A percentile compares a stretch with the other conserved stretches of the same genome.
These are phyloP conservation scores for Alternaria ventricosa DNA, from an alignment of 2,329 filamentous ascomycete species.

Conservation along the genomic window DNA sequence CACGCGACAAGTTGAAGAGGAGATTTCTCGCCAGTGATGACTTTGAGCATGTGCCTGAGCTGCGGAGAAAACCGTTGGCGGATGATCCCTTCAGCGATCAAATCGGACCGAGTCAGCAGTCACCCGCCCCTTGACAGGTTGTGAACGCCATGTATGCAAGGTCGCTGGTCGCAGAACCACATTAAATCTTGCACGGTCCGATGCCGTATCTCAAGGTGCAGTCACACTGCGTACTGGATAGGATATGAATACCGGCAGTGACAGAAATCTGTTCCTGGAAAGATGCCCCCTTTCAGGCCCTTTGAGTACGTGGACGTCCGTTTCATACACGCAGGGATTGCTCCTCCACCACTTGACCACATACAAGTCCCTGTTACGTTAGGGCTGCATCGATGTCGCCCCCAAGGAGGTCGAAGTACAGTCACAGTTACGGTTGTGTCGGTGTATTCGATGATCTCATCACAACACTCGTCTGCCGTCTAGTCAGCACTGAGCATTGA, in stretches of 20 bases:
- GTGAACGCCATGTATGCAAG: not conserved
- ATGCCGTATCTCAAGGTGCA: not conserved
- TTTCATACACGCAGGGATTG: not conserved
- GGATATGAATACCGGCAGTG: not conserved
- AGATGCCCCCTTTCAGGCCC: not conserved
- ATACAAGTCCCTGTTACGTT: not conserved
- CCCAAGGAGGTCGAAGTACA: not conserved
- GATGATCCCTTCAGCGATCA: not conserved
- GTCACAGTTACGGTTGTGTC: not conserved
- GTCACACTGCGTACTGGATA: not conserved
- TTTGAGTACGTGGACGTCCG: not conserved
- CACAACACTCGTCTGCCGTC: not conserved
- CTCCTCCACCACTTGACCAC: not conserved
- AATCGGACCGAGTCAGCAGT: not conserved
- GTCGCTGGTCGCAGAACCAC: not conserved
- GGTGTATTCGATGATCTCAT: not conserved
- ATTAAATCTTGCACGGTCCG: not conserved
- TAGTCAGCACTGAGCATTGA: not conserved
- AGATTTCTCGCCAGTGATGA: not conserved
- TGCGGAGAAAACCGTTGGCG: not conserved
- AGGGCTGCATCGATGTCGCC: not conserved
- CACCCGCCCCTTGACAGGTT: not conserved
- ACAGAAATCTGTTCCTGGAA: not conserved
- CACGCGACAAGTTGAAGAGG: accelerated
- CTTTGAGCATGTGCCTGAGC: not conserved